A percentile compares a stretch with the other conserved stretches of the same genome.
phyloP scores from a whole-genome alignment of 768 basidiomycete species.

The Lactifluus echinatus region DNA sequence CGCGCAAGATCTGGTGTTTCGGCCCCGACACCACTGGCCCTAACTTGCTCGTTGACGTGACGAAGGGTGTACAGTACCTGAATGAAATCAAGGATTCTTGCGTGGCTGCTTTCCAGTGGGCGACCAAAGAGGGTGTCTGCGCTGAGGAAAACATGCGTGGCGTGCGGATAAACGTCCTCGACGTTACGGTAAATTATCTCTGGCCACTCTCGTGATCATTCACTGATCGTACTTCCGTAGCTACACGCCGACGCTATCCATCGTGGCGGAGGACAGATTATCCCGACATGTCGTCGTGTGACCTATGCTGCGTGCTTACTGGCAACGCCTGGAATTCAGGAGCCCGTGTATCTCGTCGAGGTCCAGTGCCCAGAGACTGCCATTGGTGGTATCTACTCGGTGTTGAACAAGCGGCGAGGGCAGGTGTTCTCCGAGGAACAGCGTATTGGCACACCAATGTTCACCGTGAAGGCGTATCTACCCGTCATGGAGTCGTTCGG shows the following conservation, averaged over 20 bases:
- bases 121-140: constrained; percentile 94
- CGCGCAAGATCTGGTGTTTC: constrained; percentile 99
- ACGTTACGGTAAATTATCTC: constrained; percentile 69
- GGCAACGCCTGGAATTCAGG: constrained; percentile 85
- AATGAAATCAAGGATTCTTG: constrained; percentile 99
- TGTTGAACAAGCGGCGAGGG: constrained; percentile 93
- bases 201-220: not conserved
- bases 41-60: constrained; percentile 94
- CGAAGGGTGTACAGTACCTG: constrained; percentile 98
- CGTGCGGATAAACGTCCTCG: constrained; percentile 89
- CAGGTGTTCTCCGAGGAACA: constrained; percentile 99
- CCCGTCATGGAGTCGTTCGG: constrained; percentile 92
- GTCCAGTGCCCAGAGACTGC: constrained; percentile 97
- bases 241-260: constrained; percentile 99
- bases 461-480: constrained; percentile 96
- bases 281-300: constrained; percentile 93
- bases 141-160: constrained; percentile 99
- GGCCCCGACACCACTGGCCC: constrained; percentile 97
- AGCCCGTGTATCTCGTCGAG: constrained; percentile 96
- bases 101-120: constrained; percentile 99
- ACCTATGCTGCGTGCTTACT: constrained; percentile 94
- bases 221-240: constrained; percentile 31
- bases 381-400: constrained; percentile 94
- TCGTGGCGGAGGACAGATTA: constrained; percentile 97
- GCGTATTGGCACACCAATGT: constrained; percentile 95